Evolutionary conservation across 331 rosid species (phyloP), one percentile per base, ranked within the genome.

Genomic region (Rhamnella rubrinervis): DNA sequence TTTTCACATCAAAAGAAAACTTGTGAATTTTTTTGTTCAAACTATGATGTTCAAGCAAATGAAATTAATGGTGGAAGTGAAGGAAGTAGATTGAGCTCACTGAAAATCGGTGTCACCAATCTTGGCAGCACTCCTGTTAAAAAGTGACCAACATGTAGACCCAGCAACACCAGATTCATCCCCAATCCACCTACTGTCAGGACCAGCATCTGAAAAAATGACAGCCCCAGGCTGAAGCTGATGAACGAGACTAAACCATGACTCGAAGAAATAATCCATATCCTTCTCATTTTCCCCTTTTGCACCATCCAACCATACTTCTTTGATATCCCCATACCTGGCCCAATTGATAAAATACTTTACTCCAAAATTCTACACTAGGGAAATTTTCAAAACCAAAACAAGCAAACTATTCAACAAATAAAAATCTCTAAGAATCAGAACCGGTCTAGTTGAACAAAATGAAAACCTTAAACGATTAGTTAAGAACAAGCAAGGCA

Each of bases 121-220:
- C 51, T 55, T 47, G 28, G 41, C 59, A 61, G 61, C 61, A 56
- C 87, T 82, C 77, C 75, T 57, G 78, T 93, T 91, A 82, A 78
- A 91, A 56, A 77, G 87, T 53, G 98, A 93, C 98, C 98, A 93
- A 73, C 95, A 87, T 56, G 98, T 88, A 69, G 89, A 78, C 31
- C 82, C 89, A 55, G 86, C 95, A 68, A 69, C 61, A 19, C 95
- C 98, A 25, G 67, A 18, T 83, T 93, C 97, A 26, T 88, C 76
- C 2, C 98, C 98, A 65, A 91, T 50, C 98, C 98, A 93, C 80
- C 98, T 85, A 35, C 70, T 73, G 62, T 84, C 98, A n/a, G 98
- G 98, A 78, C 98, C 98, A 6, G 85, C 83, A 58, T 93, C 98
- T 41, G 92, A 74, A 70, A 84, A 91, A 73, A 93, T 91, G 50